phyloP scores from a whole-genome alignment of 331 rosid genomes.

The Arachis monticola region DNA sequence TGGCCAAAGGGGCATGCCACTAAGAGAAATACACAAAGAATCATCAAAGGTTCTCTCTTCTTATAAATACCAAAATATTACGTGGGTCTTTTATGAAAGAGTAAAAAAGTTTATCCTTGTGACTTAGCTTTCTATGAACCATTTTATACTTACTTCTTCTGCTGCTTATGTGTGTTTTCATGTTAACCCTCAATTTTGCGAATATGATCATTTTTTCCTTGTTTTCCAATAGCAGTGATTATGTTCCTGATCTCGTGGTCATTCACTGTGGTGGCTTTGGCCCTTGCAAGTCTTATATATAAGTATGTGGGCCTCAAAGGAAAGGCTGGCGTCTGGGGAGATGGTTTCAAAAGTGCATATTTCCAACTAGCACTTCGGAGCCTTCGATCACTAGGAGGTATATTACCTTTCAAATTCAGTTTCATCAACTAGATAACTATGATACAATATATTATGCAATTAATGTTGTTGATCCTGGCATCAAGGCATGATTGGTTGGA shows the following conservation, averaged over 20 bases:
- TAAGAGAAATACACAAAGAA: background rate
- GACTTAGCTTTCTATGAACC: conserved; percentile 8
- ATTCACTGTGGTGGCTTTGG: conserved; percentile 90
- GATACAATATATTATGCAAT: background rate
- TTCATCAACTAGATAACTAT: conserved; percentile 13
- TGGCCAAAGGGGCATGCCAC: background rate
- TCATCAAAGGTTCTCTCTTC: background rate
- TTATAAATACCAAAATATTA: background rate
- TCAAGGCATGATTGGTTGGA: conserved; percentile 31
- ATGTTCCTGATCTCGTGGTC: conserved; percentile 99
- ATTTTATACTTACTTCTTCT: conserved; percentile 28
- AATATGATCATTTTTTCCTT: conserved; percentile 36
- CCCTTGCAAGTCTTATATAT: conserved; percentile 97
- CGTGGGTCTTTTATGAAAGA: background rate
- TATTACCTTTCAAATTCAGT: conserved; percentile 36
- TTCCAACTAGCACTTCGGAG: conserved; percentile 99
- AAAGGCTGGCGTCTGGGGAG: conserved; percentile 99
- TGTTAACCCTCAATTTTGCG: conserved; percentile 27
- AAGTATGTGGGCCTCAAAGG: conserved; percentile 95
- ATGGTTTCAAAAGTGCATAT: conserved; percentile 99
- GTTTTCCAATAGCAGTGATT: conserved; percentile 75
- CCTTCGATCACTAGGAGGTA: conserved; percentile 98
- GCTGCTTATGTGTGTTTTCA: conserved; percentile 14
- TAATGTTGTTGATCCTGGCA: conserved; percentile 29
- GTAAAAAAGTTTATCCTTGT: conserved; percentile 1